Evolutionary conservation across 306 rosid species (phyloP).

Genomic region (Biancaea sappan): DNA sequence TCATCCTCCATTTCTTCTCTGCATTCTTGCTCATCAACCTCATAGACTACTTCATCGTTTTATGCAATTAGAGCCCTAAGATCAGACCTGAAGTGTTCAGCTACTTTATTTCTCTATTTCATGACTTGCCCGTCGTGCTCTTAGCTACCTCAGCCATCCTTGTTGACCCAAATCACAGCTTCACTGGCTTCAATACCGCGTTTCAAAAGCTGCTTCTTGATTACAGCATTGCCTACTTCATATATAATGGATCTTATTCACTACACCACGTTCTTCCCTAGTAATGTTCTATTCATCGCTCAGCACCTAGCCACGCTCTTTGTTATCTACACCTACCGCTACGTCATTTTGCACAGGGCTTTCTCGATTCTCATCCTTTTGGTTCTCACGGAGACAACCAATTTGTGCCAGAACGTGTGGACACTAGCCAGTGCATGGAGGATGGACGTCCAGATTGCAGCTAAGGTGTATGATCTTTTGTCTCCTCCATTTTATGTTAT

Average conservation of each 20-base stretch:
- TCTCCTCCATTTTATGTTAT: conserved; percentile 68
- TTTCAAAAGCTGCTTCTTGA: conserved; percentile 70
- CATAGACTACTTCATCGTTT: conserved; percentile 58
- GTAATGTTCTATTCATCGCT: conserved; percentile 77
- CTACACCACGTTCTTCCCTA: conserved; percentile 66
- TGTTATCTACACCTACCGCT: conserved; percentile 84
- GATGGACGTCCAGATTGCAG: conserved; percentile 55
- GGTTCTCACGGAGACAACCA: conserved; percentile 78
- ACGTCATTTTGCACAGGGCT: conserved; percentile 68
- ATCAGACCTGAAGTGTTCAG: conserved; percentile 82
- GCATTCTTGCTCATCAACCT: conserved; percentile 57
- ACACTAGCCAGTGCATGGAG: conserved; percentile 63
- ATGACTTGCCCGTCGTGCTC: conserved; percentile 83
- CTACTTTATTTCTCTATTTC: conserved; percentile 74
- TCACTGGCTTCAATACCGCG: conserved; percentile 57
- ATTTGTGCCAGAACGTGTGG: conserved; percentile 85
- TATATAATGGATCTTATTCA: conserved; percentile 78
- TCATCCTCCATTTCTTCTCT: conserved; percentile 51
- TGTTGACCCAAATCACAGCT: conserved; percentile 48
- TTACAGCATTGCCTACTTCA: conserved; percentile 85
- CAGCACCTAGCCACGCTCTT: conserved; percentile 90
- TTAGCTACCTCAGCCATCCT: conserved; percentile 52
- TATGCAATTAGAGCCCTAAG: conserved; percentile 69
- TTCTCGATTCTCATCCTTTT: conserved; percentile 63
- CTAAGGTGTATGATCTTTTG: conserved; percentile 43